Evolutionary conservation across 2,329 filamentous ascomycete genomes (phyloP).

Genomic region (Trichoderma semiorbis): DNA sequence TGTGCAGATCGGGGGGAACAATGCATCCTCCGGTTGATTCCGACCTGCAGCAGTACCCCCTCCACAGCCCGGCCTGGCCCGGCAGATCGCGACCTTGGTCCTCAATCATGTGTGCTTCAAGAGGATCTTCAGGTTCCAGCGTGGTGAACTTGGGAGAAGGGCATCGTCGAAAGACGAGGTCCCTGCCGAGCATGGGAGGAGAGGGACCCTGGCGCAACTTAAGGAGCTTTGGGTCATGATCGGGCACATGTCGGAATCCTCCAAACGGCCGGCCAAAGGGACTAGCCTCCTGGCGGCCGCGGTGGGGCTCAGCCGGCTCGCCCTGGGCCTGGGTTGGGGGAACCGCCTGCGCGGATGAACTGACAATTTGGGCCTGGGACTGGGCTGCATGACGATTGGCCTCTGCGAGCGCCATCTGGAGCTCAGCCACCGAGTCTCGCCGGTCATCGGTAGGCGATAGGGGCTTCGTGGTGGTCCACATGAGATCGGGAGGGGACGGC

Average conservation of each 20-base stretch:
- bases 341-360: not conserved
- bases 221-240: constrained; percentile 38
- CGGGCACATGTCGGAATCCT: constrained; percentile 35
- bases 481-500: constrained; percentile 37
- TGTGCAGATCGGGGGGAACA: constrained; percentile 42
- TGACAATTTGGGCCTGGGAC: constrained; percentile 19
- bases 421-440: constrained; percentile 28
- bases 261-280: constrained; percentile 46
- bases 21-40: constrained; percentile 36
- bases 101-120: constrained; percentile 42
- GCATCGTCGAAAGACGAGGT: constrained; percentile 78
- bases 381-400: constrained; percentile 17
- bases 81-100: constrained; percentile 53
- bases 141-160: constrained; percentile 79
- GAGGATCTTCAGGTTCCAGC: constrained; percentile 73
- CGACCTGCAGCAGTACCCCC: constrained; percentile 60
- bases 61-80: constrained; percentile 68
- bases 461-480: constrained; percentile 41
- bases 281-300: constrained; percentile 35
- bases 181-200: constrained; percentile 84
- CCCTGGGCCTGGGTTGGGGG: not conserved
- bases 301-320: constrained; percentile 16
- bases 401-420: constrained; percentile 18
- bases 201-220: constrained; percentile 53
- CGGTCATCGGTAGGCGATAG: constrained; percentile 25